Conservation (phyloP, 2,329 filamentous ascomycete species). For the Diaporthe ilicicola region DNA sequence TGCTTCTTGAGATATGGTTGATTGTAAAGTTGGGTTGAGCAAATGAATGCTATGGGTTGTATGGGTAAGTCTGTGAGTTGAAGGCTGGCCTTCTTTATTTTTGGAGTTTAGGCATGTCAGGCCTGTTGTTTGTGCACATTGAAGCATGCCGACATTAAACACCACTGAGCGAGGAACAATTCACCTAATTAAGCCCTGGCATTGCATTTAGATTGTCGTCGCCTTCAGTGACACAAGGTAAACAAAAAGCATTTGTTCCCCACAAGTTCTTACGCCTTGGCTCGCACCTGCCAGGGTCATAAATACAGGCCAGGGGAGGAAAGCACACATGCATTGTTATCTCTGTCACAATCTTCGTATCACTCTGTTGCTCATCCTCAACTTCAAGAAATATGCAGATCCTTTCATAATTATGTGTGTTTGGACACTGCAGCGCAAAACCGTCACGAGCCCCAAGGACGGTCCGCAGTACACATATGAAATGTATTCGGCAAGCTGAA, state of each 20-base stretch:
- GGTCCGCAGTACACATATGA: too few relatives aligned
- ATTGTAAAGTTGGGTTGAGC: background rate
- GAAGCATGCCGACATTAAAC: too few relatives aligned
- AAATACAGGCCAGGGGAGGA: background rate
- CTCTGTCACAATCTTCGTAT: background rate
- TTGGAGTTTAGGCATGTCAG: background rate
- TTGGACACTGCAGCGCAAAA: too few relatives aligned
- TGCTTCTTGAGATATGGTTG: background rate
- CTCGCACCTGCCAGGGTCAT: background rate
- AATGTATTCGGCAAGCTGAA: too few relatives aligned
- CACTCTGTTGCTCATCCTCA: too few relatives aligned
- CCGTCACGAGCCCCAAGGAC: too few relatives aligned
- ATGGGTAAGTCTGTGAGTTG: background rate
- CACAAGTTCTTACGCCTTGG: background rate
- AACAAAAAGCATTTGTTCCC: background rate
- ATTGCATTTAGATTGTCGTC: background rate
- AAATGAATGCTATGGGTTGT: background rate
- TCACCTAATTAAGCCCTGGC: background rate
- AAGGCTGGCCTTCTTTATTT: background rate
- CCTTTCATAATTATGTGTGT: too few relatives aligned
- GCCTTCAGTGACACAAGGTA: background rate
- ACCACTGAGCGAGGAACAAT: background rate
- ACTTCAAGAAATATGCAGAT: too few relatives aligned
- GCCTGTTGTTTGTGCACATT: too few relatives aligned
- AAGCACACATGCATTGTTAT: background rate